These are phyloP conservation scores for Scedosporium minutisporum DNA, from an alignment of 2,329 filamentous ascomycete species.

Conservation along the genomic window DNA sequence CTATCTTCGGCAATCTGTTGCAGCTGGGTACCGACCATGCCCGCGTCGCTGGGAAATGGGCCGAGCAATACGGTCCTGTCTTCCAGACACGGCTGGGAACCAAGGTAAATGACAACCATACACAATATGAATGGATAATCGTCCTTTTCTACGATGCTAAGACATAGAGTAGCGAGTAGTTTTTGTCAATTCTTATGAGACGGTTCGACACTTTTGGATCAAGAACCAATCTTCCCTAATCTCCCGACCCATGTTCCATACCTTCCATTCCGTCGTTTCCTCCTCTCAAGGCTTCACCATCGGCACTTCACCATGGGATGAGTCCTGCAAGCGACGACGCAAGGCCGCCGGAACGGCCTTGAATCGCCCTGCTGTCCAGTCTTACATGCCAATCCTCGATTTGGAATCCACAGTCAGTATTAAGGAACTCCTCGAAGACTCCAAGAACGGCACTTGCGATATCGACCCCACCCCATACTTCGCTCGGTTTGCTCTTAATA, in stretches of 20 bases:
- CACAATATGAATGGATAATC: background rate
- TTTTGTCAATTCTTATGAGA: conserved; percentile 70
- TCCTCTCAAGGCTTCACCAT: conserved; percentile 72
- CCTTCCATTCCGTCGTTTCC: conserved; percentile 72
- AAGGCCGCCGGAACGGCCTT: conserved; percentile 72
- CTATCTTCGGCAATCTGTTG: conserved; percentile 53
- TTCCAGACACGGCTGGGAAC: conserved; percentile 63
- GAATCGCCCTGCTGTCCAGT: conserved; percentile 65
- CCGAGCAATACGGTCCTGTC: conserved; percentile 51
- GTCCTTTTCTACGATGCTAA: conserved; percentile 5
- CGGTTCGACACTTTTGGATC: conserved; percentile 66
- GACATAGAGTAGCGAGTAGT: conserved; percentile 56
- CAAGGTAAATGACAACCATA: conserved; percentile 30
- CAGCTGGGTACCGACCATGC: conserved; percentile 51
- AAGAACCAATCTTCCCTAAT: conserved; percentile 70
- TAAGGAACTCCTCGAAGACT: conserved; percentile 59
- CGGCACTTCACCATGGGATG: conserved; percentile 76
- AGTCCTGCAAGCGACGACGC: conserved; percentile 65
- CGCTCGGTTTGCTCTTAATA: conserved; percentile 67
- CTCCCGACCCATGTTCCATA: conserved; percentile 68
- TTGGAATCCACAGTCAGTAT: conserved; percentile 65
- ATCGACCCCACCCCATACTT: conserved; percentile 66
- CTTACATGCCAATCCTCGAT: conserved; percentile 75
- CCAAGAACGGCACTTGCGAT: conserved; percentile 49
- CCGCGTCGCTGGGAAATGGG: conserved; percentile 43